Evolutionary conservation across 441 rosid species (phyloP), one percentile per base, ranked within the genome.

Genomic region (Syzygium syzygioides): DNA sequence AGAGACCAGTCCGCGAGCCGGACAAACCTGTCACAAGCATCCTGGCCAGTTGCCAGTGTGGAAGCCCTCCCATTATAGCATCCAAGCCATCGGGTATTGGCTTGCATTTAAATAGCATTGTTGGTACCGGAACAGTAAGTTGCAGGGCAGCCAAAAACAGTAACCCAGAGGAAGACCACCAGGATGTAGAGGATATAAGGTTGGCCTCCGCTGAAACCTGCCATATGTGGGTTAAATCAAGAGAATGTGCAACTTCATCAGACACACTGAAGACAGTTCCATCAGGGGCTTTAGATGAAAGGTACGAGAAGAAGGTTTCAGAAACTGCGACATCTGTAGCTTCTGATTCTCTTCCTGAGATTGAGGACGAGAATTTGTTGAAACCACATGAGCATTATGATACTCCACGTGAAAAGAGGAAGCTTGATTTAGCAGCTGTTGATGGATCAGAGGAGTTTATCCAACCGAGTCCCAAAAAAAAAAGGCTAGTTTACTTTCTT

Each of bases 51-150:
- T 17, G 55, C n/a, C 25, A 53, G 85, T 48, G 87, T 87, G 91
- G 87, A 85, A 92, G 89, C 56, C 91, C 91, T 88, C 84, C 91
- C 50, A 54, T 89, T 52, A 54, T 88, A 45, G 88, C 91, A 87
- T 87, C 94, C 87, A 94, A 90, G 91, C 93, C 94, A 23, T 92
- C 93, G 14, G 94, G 95, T 68, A 93, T 95, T 83, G 95, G 97
- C 87, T 90, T 95, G 91, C 95, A 95, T 93, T 93, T 94, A 86
- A 95, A 95, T 88, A 94, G 94, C 90, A 87, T 94, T 86, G 87
- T 93, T 79, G 93, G 89, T 50, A 86, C 90, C 80, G 41, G 87
- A 87, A 90, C 90, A 55, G 41, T 86, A 86, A 89, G 89, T 85
- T 86, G 34, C 86, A 90, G 32, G 88, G 91, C 88, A 57, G 88